These are phyloP conservation scores for Cyclocybe aegerita DNA, from an alignment of 768 basidiomycete genomes.

Conservation along the genomic window DNA sequence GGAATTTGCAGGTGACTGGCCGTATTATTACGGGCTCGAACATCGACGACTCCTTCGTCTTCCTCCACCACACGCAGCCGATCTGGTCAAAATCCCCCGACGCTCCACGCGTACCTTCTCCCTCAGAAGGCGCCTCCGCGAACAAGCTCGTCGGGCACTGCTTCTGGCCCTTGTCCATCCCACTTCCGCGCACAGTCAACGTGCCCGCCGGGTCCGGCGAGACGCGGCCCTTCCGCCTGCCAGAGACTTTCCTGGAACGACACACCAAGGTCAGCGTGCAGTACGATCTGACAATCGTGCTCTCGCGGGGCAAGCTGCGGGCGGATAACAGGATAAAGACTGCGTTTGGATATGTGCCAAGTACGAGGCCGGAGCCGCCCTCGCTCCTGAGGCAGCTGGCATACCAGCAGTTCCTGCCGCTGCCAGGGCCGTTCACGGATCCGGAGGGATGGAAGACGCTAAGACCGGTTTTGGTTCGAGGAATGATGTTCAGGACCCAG, in stretches of 20 bases:
- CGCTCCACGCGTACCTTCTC: conserved; percentile 39
- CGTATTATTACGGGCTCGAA: conserved; percentile 50
- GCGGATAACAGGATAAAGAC: conserved; percentile 51
- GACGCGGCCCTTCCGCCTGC: conserved; percentile 38
- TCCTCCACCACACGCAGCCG: conserved; percentile 41
- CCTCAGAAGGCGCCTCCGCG: conserved; percentile 36
- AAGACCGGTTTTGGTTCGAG: conserved; percentile 38
- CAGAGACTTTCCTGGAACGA: conserved; percentile 54
- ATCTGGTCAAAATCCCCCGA: conserved; percentile 49
- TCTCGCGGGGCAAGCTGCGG: conserved; percentile 49
- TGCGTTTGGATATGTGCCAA: conserved; percentile 53
- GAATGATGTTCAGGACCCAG: conserved; percentile 37
- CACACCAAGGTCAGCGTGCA: conserved; percentile 47
- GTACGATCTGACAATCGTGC: conserved; percentile 46
- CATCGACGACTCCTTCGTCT: conserved; percentile 41
- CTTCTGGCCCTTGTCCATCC: conserved; percentile 48
- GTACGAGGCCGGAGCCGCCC: conserved; percentile 41
- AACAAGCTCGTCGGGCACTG: conserved; percentile 47
- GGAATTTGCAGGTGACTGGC: conserved; percentile 41
- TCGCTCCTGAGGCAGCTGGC: conserved; percentile 50
- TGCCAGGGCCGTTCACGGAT: conserved; percentile 47
- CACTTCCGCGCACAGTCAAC: conserved; percentile 42
- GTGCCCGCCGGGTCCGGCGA: conserved; percentile 37
- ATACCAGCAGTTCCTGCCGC: conserved; percentile 42
- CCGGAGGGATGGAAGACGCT: conserved; percentile 54